These are phyloP conservation scores for Rhodamnia rubescens DNA, from an alignment of 345 rosid species.

Conservation along the genomic window DNA sequence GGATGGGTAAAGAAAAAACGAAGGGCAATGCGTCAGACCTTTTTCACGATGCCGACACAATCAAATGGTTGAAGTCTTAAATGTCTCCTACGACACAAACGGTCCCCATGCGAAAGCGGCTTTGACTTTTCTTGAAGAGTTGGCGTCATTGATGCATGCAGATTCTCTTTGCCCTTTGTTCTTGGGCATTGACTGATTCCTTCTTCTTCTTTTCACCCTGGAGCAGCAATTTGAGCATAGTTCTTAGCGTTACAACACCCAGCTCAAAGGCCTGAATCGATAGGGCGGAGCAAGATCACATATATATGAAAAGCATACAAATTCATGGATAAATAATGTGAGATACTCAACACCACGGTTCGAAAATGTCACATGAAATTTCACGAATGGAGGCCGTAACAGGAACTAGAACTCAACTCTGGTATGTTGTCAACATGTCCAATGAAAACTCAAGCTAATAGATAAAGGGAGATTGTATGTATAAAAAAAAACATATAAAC, in stretches of 20 bases:
- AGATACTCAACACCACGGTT: background rate
- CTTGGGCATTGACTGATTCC: background rate
- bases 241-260: background rate
- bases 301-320: background rate
- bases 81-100: background rate
- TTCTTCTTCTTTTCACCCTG: background rate
- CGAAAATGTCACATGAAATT: background rate
- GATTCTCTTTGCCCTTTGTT: background rate
- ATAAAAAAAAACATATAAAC: background rate
- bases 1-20: background rate
- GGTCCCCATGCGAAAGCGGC: background rate
- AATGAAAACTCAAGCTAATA: background rate
- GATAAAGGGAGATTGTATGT: background rate
- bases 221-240: background rate
- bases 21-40: background rate
- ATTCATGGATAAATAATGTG: background rate
- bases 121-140: background rate
- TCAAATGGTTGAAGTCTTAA: background rate
- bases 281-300: fast-evolving
- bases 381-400: background rate
- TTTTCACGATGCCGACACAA: background rate
- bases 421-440: background rate
- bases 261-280: background rate
- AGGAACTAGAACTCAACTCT: background rate
- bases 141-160: background rate